A percentile compares a stretch with the other conserved stretches of the same genome.
Evolutionary conservation across 306 rosid genomes (phyloP).

Genomic region (Quercus aquifolioides): DNA sequence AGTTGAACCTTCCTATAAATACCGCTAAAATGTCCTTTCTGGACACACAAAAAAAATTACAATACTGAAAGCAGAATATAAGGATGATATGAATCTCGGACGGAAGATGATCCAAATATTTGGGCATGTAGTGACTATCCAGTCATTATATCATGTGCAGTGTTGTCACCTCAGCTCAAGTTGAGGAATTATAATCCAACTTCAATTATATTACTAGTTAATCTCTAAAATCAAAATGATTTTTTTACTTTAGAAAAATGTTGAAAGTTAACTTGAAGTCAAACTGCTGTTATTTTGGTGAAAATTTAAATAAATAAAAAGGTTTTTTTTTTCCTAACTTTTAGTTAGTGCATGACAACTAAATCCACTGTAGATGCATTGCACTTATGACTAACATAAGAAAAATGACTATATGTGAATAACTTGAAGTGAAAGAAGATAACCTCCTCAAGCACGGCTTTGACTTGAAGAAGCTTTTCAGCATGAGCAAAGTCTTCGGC

Average conservation of each 20-base stretch:
- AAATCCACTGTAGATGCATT: neutral
- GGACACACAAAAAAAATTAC: slow-evolving; percentile 9
- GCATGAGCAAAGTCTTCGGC: slow-evolving; percentile 96
- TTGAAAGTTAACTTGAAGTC: neutral
- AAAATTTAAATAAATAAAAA: neutral
- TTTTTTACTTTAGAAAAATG: neutral
- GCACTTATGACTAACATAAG: slow-evolving; percentile 6
- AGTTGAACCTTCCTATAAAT: slow-evolving; percentile 96
- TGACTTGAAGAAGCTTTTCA: slow-evolving; percentile 98
- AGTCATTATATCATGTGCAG: neutral
- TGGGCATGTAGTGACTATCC: neutral
- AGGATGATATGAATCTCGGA: neutral
- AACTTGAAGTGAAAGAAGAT: slow-evolving; percentile 5
- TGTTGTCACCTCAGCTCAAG: neutral
- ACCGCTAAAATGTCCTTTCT: slow-evolving; percentile 99
- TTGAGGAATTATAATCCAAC: neutral
- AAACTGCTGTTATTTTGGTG: neutral
- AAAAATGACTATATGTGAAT: neutral
- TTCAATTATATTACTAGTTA: neutral
- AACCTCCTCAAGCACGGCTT: slow-evolving; percentile 99
- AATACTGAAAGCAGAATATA: neutral
- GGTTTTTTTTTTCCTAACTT: neutral
- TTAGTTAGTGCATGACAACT: neutral
- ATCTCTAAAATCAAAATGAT: neutral
- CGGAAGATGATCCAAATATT: neutral